These are phyloP conservation scores for Pholiota microspora DNA, from an alignment of 768 basidiomycete genomes.

Conservation along the genomic window DNA sequence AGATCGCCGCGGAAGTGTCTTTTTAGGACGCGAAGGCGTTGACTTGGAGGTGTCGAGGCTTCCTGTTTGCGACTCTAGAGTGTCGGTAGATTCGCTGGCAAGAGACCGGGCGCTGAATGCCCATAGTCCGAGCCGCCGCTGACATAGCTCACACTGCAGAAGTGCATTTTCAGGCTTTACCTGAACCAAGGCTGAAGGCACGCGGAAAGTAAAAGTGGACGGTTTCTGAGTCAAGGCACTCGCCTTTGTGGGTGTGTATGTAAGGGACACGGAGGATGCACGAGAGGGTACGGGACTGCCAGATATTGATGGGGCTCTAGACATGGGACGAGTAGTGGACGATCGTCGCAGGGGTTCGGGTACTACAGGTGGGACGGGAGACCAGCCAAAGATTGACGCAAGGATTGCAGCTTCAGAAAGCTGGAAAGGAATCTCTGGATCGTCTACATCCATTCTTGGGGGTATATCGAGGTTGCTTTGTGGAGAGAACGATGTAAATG, in stretches of 20 bases:
- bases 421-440: not conserved
- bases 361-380: constrained; percentile 33
- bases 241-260: constrained; percentile 14
- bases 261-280: constrained; percentile 30
- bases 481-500: constrained; percentile 37
- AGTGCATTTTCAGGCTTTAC: constrained; percentile 47
- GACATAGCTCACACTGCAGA: constrained; percentile 67
- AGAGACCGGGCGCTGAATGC: constrained; percentile 46
- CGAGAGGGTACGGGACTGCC: constrained; percentile 32
- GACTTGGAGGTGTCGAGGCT: constrained; percentile 13
- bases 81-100: constrained; percentile 1
- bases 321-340: constrained; percentile 33
- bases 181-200: constrained; percentile 22
- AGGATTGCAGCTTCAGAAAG: constrained; percentile 42
- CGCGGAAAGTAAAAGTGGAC: constrained; percentile 22
- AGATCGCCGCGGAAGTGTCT: constrained; percentile 38
- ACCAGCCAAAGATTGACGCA: constrained; percentile 51
- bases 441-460: constrained; percentile 9
- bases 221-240: not conserved
- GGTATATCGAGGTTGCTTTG: constrained; percentile 10
- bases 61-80: not conserved
- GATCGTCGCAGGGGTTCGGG: constrained; percentile 28
- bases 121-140: constrained; percentile 80
- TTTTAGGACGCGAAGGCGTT: constrained; percentile 26
- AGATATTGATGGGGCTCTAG: constrained; percentile 23